Evolutionary conservation across 2,329 filamentous ascomycete genomes (phyloP), one percentile per base, ranked within the genome.

Genomic region (Penicillium sp.): DNA sequence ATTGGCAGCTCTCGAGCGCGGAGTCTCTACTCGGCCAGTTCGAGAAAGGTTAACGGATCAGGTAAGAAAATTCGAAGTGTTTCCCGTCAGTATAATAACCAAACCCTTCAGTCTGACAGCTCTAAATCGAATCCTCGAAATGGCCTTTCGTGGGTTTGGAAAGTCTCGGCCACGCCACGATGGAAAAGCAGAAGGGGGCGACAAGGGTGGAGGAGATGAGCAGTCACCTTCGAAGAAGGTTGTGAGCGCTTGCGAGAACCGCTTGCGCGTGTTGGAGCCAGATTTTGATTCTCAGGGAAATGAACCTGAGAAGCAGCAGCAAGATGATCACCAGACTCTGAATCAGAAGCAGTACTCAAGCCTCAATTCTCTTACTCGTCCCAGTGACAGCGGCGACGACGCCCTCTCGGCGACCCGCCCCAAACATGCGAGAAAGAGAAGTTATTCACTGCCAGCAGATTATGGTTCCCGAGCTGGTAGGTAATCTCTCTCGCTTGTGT

Each of bases 401-500:
- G 31, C 15, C 26, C 7, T 17, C 23, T 52, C 56, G 7, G 17
- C 31, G 19, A 13, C 9, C 41, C 9, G 8, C n/a, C 26, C 26
- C 5, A 17, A 45, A 31, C 53, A 48, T 19, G 9, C 29, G 7
- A 47, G 46, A 23, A 57, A 31, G 23, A 21, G 46, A 30, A 45
- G 46, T 35, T 23, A 44, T 44, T 57, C 55, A 56, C 26, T 56
- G 13, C 44, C 44, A 21, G n/a, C 29, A 47, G n/a, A 23, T 19
- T 47, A 17, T 41, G 8, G 35, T 15, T 41, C 35, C 35, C 13
- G 6, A 15, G 6, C 35, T 41, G 38, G 52, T 55, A 55, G 13
- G 52, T 11, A 17, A 7, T 29, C 21, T 29, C 8, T 30, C 35
- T 26, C 44, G 11, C 53, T 13, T 45, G 17, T 19, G 13, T 21